These are phyloP conservation scores for Penicillium lagena DNA, from an alignment of 495 filamentous ascomycete species.

Conservation along the genomic window DNA sequence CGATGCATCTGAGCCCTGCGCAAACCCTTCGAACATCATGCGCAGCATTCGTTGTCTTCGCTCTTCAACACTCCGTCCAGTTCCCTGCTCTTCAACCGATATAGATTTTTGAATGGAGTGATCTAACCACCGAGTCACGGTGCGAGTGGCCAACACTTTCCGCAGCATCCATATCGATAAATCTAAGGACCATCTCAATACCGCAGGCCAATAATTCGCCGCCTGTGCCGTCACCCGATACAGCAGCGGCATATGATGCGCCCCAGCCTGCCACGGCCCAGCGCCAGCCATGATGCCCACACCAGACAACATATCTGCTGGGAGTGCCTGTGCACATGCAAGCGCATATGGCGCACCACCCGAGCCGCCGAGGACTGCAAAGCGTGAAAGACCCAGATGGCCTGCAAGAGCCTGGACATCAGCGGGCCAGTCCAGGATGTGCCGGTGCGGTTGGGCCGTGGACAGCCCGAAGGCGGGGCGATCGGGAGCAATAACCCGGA, in stretches of 20 bases:
- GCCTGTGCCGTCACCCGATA: constrained; percentile 6
- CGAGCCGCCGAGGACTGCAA: constrained; percentile 36
- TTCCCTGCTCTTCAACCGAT: neutral
- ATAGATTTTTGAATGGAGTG: constrained; percentile 5
- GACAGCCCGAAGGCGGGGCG: constrained; percentile 41
- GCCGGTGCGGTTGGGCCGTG: constrained; percentile 25
- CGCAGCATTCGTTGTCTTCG: neutral
- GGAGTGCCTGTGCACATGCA: constrained; percentile 34
- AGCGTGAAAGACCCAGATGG: constrained; percentile 26
- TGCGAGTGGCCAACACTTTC: neutral
- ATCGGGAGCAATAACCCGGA: constrained; percentile 34
- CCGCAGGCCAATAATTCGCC: constrained; percentile 4
- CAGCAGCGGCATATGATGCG: constrained; percentile 3
- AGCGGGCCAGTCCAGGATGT: constrained; percentile 31
- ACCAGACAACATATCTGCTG: constrained; percentile 20
- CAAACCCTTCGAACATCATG: constrained; percentile 21
- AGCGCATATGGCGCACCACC: constrained; percentile 43
- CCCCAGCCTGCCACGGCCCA: constrained; percentile 22
- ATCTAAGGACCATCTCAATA: neutral
- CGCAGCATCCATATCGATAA: constrained; percentile 3
- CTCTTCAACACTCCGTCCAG: neutral
- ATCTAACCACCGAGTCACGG: constrained; percentile 8
- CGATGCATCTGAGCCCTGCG: constrained; percentile 15
- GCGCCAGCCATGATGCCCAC: constrained; percentile 30
- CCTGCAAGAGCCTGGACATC: constrained; percentile 31